These are phyloP conservation scores for Candida piceae DNA, from an alignment of 805 yeast genomes.

Conservation along the genomic window DNA sequence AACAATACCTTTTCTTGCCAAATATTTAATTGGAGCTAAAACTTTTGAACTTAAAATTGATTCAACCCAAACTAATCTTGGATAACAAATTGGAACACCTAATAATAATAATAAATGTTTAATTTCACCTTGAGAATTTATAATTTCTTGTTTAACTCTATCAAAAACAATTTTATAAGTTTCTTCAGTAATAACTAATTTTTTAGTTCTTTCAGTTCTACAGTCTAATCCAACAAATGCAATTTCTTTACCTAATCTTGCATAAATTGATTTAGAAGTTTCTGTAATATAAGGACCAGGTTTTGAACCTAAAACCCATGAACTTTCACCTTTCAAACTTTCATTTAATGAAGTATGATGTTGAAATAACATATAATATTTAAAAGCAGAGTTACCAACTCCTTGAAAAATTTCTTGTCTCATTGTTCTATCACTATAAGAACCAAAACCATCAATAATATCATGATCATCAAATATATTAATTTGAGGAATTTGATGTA, in stretches of 20 bases:
- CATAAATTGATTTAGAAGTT: constrained; percentile 60
- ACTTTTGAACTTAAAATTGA: constrained; percentile 57
- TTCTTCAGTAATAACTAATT: constrained; percentile 45
- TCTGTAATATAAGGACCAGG: constrained; percentile 69
- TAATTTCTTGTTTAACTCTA: constrained; percentile 53
- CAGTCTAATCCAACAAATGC: constrained; percentile 83
- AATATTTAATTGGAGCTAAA: constrained; percentile 57
- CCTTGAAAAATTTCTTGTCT: constrained; percentile 57
- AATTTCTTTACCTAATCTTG: constrained; percentile 69
- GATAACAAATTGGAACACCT: constrained; percentile 94
- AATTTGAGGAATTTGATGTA: constrained; percentile 78
- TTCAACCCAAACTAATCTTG: constrained; percentile 90
- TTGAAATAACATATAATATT: constrained; percentile 87
- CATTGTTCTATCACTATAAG: constrained; percentile 78
- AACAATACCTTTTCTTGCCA: constrained; percentile 58
- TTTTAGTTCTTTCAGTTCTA: constrained; percentile 78
- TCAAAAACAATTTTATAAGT: constrained; percentile 60
- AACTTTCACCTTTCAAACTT: constrained; percentile 35
- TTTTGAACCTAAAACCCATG: constrained; percentile 59
- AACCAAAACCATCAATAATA: constrained; percentile 94
- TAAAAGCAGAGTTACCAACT: constrained; percentile 76
- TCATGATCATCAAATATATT: constrained; percentile 95
- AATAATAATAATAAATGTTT: constrained; percentile 78
- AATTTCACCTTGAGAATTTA: constrained; percentile 44
- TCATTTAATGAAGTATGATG: constrained; percentile 62